Conservation (phyloP, 345 rosid genomes). For the Melastoma malabathricum region DNA sequence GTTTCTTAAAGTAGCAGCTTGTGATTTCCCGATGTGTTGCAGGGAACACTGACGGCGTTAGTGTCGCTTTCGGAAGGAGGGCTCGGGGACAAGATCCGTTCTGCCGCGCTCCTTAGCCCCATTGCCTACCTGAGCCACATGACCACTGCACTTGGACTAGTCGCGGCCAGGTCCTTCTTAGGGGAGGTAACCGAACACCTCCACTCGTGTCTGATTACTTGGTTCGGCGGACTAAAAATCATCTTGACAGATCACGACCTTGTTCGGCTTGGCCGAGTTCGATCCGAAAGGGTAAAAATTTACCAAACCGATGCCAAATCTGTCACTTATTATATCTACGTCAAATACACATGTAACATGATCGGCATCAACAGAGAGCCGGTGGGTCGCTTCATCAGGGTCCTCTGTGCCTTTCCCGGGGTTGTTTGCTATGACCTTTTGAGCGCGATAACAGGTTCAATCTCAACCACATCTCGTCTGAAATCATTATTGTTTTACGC, state of each 20-base stretch:
- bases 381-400: constrained; percentile 29
- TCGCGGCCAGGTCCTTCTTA: constrained; percentile 51
- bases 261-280: constrained; percentile 57
- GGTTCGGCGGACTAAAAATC: background rate
- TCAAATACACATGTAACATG: too few species aligned
- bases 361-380: constrained; percentile 19
- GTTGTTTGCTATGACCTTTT: constrained; percentile 67
- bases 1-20: too few species aligned
- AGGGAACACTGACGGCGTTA: constrained; percentile 79
- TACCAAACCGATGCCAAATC: background rate
- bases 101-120: constrained; percentile 75
- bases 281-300: constrained; percentile 63
- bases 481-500: background rate
- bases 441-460: constrained; percentile 52
- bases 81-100: constrained; percentile 40
- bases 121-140: constrained; percentile 85
- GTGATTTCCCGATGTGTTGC: background rate
- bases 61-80: constrained; percentile 70
- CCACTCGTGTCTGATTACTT: too few species aligned
- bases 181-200: constrained; percentile 45
- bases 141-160: constrained; percentile 50
- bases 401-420: constrained; percentile 45
- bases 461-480: background rate
- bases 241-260: constrained; percentile 30
- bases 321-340: too few species aligned